These are phyloP conservation scores for Phytophthora nicotianae DNA, from an alignment of 352 stramenopile genomes.

Conservation along the genomic window DNA sequence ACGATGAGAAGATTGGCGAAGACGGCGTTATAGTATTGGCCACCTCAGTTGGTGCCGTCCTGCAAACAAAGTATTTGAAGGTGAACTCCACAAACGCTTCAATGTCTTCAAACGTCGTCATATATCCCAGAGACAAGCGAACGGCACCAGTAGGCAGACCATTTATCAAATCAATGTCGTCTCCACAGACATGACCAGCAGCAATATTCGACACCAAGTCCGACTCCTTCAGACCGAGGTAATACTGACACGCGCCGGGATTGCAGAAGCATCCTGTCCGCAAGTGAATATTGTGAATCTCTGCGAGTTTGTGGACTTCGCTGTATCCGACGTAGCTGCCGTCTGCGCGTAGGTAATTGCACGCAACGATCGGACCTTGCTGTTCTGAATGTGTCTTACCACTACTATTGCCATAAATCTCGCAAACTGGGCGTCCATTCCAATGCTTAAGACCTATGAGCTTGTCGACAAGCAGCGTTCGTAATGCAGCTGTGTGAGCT, in stretches of 20 bases:
- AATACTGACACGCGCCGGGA: slow-evolving; percentile 73
- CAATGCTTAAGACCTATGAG: slow-evolving; percentile 52
- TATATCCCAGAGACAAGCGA: slow-evolving; percentile 76
- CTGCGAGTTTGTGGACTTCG: slow-evolving; percentile 69
- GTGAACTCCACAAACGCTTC: slow-evolving; percentile 55
- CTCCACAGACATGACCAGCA: slow-evolving; percentile 71
- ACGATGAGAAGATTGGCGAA: background rate
- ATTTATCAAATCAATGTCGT: slow-evolving; percentile 73
- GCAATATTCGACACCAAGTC: slow-evolving; percentile 61
- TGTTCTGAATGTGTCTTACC: background rate
- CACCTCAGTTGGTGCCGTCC: slow-evolving; percentile 10
- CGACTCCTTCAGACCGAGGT: slow-evolving; percentile 55
- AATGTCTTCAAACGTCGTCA: slow-evolving; percentile 77
- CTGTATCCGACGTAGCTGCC: slow-evolving; percentile 71
- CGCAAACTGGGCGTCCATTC: slow-evolving; percentile 51
- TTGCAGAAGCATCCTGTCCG: slow-evolving; percentile 86
- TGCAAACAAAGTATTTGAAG: slow-evolving; percentile 66
- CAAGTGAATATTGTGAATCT: slow-evolving; percentile 71
- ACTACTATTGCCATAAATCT: slow-evolving; percentile 56
- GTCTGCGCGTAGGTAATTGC: slow-evolving; percentile 65
- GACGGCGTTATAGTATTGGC: background rate
- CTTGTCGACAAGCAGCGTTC: slow-evolving; percentile 40
- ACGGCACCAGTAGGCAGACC: slow-evolving; percentile 69
- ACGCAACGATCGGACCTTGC: slow-evolving; percentile 60
- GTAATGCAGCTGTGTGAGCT: slow-evolving; percentile 55